Evolutionary conservation across 2,329 filamentous ascomycete genomes (phyloP).

Genomic region (Fusarium sororula): DNA sequence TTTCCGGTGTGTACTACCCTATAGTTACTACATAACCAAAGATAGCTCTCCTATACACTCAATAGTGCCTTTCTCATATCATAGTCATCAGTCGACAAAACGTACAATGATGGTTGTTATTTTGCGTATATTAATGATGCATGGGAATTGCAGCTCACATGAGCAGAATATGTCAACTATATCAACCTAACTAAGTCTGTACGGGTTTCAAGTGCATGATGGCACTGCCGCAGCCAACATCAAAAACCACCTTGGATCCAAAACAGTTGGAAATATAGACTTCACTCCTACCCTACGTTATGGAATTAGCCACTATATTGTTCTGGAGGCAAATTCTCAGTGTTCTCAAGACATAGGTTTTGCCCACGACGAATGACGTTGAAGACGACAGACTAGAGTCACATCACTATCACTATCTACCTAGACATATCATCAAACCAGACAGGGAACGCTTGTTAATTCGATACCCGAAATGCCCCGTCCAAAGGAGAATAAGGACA

Average conservation of each 20-base stretch:
- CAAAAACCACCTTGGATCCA: no score
- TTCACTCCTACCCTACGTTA: background rate
- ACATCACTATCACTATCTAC: background rate
- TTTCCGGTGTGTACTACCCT: background rate
- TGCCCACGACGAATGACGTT: background rate
- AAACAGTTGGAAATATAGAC: background rate
- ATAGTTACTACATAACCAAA: background rate
- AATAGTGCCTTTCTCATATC: background rate
- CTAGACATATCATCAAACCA: background rate
- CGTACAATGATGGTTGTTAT: background rate
- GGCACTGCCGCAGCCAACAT: background rate
- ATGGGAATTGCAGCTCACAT: no score
- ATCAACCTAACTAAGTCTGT: background rate
- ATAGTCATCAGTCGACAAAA: background rate
- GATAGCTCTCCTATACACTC: background rate
- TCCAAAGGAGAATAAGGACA: conserved; percentile 1
- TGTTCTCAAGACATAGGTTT: background rate
- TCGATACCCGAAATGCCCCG: conserved; percentile 15
- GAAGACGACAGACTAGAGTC: background rate
- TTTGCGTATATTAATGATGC: background rate
- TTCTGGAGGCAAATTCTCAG: background rate
- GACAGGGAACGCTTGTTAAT: conserved; percentile 4
- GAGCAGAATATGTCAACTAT: background rate
- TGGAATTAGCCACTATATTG: background rate
- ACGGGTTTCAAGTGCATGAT: background rate